These are phyloP conservation scores for Stenogyne calaminthoides DNA, from an alignment of 305 asterid species.

Conservation along the genomic window DNA sequence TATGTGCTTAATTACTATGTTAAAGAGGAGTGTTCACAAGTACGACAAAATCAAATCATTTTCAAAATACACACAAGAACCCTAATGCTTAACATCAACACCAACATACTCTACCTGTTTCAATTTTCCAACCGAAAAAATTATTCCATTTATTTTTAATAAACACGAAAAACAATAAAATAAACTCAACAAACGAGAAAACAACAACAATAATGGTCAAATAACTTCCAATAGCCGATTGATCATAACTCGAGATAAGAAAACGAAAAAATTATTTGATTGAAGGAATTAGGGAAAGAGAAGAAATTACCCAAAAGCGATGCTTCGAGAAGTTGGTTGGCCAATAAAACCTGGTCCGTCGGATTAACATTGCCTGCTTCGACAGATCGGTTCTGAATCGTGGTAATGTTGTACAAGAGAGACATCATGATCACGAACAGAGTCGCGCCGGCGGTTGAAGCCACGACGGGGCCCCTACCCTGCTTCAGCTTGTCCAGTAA, in stretches of 20 bases:
- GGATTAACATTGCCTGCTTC: constrained; percentile 57
- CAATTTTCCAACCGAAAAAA: background rate
- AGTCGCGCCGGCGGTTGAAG: constrained; percentile 71
- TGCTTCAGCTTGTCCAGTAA: constrained; percentile 64
- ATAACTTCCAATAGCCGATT: background rate
- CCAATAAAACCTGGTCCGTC: constrained; percentile 76
- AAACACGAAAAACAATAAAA: background rate
- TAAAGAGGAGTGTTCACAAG: background rate
- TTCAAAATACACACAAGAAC: background rate
- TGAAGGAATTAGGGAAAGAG: background rate
- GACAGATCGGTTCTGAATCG: constrained; percentile 46
- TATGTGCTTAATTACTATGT: background rate
- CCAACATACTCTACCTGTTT: background rate
- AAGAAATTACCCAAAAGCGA: constrained; percentile 56
- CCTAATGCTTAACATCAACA: constrained; percentile 9
- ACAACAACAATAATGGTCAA: background rate
- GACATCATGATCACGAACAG: constrained; percentile 57
- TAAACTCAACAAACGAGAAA: background rate
- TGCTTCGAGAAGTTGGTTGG: constrained; percentile 66
- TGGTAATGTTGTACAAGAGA: constrained; percentile 46
- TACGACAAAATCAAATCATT: background rate
- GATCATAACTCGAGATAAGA: background rate
- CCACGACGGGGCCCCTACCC: constrained; percentile 73
- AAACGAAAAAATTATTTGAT: background rate
- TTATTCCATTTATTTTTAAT: background rate